A percentile compares a stretch with the other conserved stretches of the same genome.
Conservation (phyloP, 2,329 filamentous ascomycete species). For the Microsporum canis region DNA sequence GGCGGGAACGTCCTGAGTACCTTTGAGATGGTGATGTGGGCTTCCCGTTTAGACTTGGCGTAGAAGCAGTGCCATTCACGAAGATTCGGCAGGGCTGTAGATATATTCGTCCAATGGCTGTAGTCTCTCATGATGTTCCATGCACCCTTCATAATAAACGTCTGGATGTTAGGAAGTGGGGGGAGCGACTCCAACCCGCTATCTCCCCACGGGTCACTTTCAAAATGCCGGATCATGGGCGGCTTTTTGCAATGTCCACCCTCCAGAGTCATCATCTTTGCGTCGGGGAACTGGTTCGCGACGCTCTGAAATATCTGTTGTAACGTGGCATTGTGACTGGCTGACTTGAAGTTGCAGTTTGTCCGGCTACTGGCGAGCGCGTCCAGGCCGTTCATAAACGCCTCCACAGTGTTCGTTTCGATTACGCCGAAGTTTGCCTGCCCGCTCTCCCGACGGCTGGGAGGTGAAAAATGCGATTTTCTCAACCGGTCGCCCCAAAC, state of each 20-base stretch:
- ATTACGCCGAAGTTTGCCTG: slow-evolving; percentile 16
- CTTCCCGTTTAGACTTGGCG: slow-evolving; percentile 63
- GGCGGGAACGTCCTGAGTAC: slow-evolving; percentile 49
- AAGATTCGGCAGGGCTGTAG: slow-evolving; percentile 53
- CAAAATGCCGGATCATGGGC: slow-evolving; percentile 53
- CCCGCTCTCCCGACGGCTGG: slow-evolving; percentile 18
- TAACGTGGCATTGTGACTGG: slow-evolving; percentile 54
- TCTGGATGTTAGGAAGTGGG: slow-evolving; percentile 44
- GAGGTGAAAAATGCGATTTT: slow-evolving; percentile 36
- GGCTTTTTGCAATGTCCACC: slow-evolving; percentile 68
- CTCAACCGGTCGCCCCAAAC: slow-evolving; percentile 49
- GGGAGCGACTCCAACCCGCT: slow-evolving; percentile 36
- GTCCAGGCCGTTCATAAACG: slow-evolving; percentile 18
- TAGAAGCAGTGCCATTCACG: slow-evolving; percentile 44
- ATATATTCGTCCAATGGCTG: slow-evolving; percentile 52
- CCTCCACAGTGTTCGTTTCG: slow-evolving; percentile 16
- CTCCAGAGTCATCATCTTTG: slow-evolving; percentile 58
- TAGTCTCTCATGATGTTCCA: slow-evolving; percentile 62
- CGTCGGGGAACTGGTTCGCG: slow-evolving; percentile 46
- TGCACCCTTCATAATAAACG: slow-evolving; percentile 60
- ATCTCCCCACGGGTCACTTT: slow-evolving; percentile 23
- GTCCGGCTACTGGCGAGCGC: slow-evolving; percentile 21
- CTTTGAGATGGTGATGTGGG: slow-evolving; percentile 56
- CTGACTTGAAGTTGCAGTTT: slow-evolving; percentile 24
- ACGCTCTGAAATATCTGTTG: slow-evolving; percentile 59